phyloP scores from a whole-genome alignment of 139 green algal genomes.

The Klebsormidium nitens region DNA sequence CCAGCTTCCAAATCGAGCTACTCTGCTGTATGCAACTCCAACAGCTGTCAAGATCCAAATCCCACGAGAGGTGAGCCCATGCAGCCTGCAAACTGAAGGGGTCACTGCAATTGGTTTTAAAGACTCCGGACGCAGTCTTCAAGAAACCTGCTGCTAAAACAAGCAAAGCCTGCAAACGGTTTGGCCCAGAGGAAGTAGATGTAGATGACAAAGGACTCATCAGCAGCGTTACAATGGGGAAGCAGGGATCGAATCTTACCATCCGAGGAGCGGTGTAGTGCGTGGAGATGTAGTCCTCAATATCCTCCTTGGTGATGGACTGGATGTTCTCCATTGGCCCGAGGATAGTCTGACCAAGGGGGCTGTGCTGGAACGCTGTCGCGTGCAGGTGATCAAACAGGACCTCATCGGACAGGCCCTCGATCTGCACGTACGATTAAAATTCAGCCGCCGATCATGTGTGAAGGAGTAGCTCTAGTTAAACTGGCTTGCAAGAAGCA shows the following conservation, averaged over 20 bases:
- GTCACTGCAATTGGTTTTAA: too few relatives aligned
- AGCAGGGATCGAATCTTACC: slow-evolving; percentile 56
- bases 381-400: slow-evolving; percentile 99
- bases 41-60: too few relatives aligned
- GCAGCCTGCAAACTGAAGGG: too few relatives aligned
- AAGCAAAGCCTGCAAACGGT: not conserved
- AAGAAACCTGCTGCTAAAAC: not conserved
- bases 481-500: too few relatives aligned
- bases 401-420: slow-evolving; percentile 74
- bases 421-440: slow-evolving; percentile 48
- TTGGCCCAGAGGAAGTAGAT: not conserved
- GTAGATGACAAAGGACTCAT: slow-evolving; percentile 8
- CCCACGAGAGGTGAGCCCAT: not conserved
- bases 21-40: too few relatives aligned
- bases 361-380: slow-evolving; percentile 95
- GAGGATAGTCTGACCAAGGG: slow-evolving; percentile 92
- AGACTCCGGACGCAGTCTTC: slow-evolving; percentile 26
- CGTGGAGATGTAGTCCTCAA: slow-evolving; percentile 90
- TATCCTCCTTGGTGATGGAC: slow-evolving; percentile 74
- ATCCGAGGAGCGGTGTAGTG: slow-evolving; percentile 84
- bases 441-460: too few relatives aligned
- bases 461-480: too few relatives aligned
- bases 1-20: too few relatives aligned
- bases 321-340: slow-evolving; percentile 89
- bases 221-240: not conserved